Evolutionary conservation across 2,329 filamentous ascomycete species (phyloP), one percentile per base, ranked within the genome.

Genomic region (Aspergillus fijiensis): DNA sequence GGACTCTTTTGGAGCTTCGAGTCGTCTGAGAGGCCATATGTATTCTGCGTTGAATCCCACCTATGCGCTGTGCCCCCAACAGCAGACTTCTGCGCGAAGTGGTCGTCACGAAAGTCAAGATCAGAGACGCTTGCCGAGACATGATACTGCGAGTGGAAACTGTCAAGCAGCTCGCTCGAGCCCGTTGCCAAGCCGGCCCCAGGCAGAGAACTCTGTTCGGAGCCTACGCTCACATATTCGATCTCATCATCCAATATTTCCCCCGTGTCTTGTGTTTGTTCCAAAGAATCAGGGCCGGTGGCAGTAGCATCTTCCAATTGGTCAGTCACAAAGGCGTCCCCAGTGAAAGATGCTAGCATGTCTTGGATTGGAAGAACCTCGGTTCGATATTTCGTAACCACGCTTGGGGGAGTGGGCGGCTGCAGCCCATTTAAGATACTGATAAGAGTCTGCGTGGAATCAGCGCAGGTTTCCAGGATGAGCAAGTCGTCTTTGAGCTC

Each of bases 371-470:
- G 92, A 61, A 96, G 87, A 3, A 96, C 85, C 62, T 94, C 86
- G 0, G 93, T 97, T 39, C 91, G 85, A 74, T 96, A 99, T 71
- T 95, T 95, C 65, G 88, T 85, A 66, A 90, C 88, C 62, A 89
- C 91, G 69, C 86, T 94, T 1, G 93, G 92, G 0, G 92, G 89
- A 7, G 87, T 88, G 1, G 95, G 94, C 4, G 94, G 95, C 42
- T 88, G 87, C 4, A 99, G 81, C 0, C 89, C 92, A 69, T 90
- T 91, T 16, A 93, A 78, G 48, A 96, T 84, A 2, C 85, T 83
- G 55, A 96, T 89, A 14, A 99, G 82, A 0, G 95, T 99, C 73
- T 97, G 92, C 0, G 92, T 98, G 1, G 95, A 99, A 76, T 99
- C 95, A 31, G 95, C 95, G 70, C 96, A 99, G 1, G 93, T 96